Conservation (phyloP, 1,284 basidiomycete species). For the Apiotrichum gracile region DNA sequence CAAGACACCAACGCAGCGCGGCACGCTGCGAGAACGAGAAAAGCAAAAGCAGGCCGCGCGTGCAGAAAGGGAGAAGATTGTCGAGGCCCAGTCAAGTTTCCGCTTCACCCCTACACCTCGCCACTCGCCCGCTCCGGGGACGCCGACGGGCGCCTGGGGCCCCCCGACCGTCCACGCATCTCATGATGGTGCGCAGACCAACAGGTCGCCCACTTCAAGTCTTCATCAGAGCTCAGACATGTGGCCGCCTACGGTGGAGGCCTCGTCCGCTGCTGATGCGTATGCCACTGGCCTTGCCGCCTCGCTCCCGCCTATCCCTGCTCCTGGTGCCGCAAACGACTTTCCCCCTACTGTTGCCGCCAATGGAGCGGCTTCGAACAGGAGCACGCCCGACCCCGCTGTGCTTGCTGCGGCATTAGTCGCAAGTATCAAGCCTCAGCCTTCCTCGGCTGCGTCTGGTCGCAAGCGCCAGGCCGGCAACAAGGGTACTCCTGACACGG, state of each 20-base stretch:
- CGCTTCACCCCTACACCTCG: neutral
- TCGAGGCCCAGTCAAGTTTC: neutral
- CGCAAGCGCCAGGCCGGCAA: neutral
- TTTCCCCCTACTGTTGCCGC: neutral
- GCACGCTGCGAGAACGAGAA: neutral
- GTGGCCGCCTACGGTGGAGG: neutral
- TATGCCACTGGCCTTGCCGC: neutral
- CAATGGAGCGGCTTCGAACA: neutral
- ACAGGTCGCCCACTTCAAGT: neutral
- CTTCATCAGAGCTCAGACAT: neutral
- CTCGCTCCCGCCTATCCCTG: neutral
- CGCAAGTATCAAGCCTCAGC: neutral
- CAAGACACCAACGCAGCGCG: neutral
- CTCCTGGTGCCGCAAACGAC: neutral
- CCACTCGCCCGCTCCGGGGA: neutral
- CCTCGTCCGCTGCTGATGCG: neutral
- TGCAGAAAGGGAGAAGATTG: neutral
- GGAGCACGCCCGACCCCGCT: neutral
- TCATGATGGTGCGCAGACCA: neutral
- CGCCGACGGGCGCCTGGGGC: neutral
- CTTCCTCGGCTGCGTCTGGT: neutral
- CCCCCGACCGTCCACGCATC: neutral
- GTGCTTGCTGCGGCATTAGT: neutral
- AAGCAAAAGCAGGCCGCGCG: neutral
- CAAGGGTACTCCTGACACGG: neutral